These are phyloP conservation scores for Alternaria gansuensis DNA, from an alignment of 2,329 filamentous ascomycete species.

Conservation along the genomic window DNA sequence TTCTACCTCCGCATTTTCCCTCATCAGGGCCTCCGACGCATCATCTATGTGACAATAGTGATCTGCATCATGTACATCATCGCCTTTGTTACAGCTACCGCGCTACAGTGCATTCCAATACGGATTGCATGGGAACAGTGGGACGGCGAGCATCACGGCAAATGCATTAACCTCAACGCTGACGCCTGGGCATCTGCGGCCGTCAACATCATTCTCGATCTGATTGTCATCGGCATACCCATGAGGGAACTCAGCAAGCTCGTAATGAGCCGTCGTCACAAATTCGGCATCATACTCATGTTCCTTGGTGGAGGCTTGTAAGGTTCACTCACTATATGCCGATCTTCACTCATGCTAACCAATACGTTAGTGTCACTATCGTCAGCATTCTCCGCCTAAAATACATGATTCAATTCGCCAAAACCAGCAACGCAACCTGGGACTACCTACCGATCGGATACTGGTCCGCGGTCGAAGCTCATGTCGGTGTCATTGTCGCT, in stretches of 20 bases:
- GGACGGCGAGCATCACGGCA: slow-evolving; percentile 39
- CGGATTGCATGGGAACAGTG: slow-evolving; percentile 36
- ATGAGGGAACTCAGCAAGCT: slow-evolving; percentile 44
- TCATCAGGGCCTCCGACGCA: slow-evolving; percentile 24
- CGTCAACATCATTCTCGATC: slow-evolving; percentile 46
- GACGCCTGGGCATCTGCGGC: slow-evolving; percentile 43
- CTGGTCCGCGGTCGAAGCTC: slow-evolving; percentile 40
- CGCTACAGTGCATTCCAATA: slow-evolving; percentile 37
- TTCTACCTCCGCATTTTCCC: slow-evolving; percentile 48
- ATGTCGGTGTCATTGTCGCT: slow-evolving; percentile 41
- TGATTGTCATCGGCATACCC: slow-evolving; percentile 45
- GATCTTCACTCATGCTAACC: not conserved
- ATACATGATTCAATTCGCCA: slow-evolving; percentile 56
- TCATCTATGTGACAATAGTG: slow-evolving; percentile 28
- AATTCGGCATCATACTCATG: slow-evolving; percentile 51
- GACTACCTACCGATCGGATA: slow-evolving; percentile 43
- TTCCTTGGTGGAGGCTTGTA: slow-evolving; percentile 53
- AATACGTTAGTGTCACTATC: slow-evolving; percentile 53
- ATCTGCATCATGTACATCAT: slow-evolving; percentile 32
- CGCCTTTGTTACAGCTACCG: slow-evolving; percentile 28
- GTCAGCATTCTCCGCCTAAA: slow-evolving; percentile 56
- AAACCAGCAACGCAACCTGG: slow-evolving; percentile 54
- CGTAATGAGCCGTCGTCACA: slow-evolving; percentile 41
- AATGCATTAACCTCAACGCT: slow-evolving; percentile 38
- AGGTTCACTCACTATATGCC: slow-evolving; percentile 27